Percentiles rank a stretch among this genome's conserved stretches.
phyloP scores from a whole-genome alignment of 352 stramenopile genomes.

The Pythium rishiriense region DNA sequence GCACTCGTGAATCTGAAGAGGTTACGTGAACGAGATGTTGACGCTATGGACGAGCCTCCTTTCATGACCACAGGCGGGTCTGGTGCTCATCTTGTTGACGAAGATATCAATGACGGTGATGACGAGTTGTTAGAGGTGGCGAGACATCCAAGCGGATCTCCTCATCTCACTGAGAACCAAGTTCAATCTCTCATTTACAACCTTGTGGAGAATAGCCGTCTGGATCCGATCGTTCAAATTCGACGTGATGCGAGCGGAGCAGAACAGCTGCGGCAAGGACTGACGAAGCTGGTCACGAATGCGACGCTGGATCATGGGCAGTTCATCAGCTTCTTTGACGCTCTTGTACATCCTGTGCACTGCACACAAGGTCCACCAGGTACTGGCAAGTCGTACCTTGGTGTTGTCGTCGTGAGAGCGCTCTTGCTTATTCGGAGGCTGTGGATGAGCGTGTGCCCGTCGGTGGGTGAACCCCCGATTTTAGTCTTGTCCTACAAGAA shows the following conservation, averaged over 20 bases:
- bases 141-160: background rate
- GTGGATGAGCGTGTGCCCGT: slow-evolving; percentile 68
- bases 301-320: slow-evolving; percentile 72
- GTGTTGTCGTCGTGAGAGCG: slow-evolving; percentile 78
- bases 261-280: slow-evolving; percentile 33
- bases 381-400: slow-evolving; percentile 91
- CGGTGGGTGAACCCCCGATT: slow-evolving; percentile 72
- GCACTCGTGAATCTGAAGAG: slow-evolving; percentile 65
- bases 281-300: slow-evolving; percentile 45
- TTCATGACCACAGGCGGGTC: background rate
- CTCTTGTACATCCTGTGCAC: slow-evolving; percentile 75
- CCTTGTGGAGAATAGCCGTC: slow-evolving; percentile 54
- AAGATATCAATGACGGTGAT: slow-evolving; percentile 5
- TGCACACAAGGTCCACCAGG: slow-evolving; percentile 86
- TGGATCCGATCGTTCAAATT: slow-evolving; percentile 84
- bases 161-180: background rate
- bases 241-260: slow-evolving; percentile 41
- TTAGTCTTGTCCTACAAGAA: slow-evolving; percentile 90
- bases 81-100: background rate
- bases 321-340: slow-evolving; percentile 73
- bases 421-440: slow-evolving; percentile 71
- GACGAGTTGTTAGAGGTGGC: background rate
- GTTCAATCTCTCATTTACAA: slow-evolving; percentile 35
- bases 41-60: background rate
- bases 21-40: background rate